Base-by-base conservation (phyloP, 257 asterid species). In the Nemophila menziesii region DNA sequence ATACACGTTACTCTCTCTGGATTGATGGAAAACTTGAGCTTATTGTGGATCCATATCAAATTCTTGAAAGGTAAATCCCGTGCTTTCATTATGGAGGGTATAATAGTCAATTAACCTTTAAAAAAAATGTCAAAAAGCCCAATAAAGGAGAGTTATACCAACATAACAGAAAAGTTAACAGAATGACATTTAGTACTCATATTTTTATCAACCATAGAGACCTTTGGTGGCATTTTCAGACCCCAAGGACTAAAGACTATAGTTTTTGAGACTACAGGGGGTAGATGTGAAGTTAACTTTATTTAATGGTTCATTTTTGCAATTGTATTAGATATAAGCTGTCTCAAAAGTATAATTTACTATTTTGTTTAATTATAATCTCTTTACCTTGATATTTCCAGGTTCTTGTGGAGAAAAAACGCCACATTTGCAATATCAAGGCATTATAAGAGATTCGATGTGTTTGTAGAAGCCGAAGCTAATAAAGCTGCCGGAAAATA, bases 11-110 rank as follows among this genome's bases (percentile, higher is more conserved):
- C 68, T 87, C 97, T 16, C 39, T 87, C 54, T 87, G 97, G 95
- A 60, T 87, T 33, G 97, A 87, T 70, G 97, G 93, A 45, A 87
- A 87, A 57, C 92, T 87, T 45, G 89, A 87, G 68, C 85, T 87
- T 33, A 80, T 80, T 50, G 93, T 83, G 51, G 97, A 87, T 67
- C 97, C 97, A 48, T 50, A 77, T 63, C 82, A 72, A 70, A 68
- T 83, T 64, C 90, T 83, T 9, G 97, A 87, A 73, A 83, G 97
- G 97, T 80, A 61, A 40, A 39, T 56, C 17, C 44, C 16, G 14
- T 49, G 26, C 47, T 51, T 16, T 17, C 23, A 40, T 20, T 4
- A 16, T 21, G n/a, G n/a, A n/a, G n/a, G n/a, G n/a, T n/a, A n/a
- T n/a, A n/a, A n/a, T n/a, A n/a, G n/a, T n/a, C n/a, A n/a, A n/a